phyloP scores from a whole-genome alignment of 164 flowering plant genomes.

The Chloranthus sessilifolius region DNA sequence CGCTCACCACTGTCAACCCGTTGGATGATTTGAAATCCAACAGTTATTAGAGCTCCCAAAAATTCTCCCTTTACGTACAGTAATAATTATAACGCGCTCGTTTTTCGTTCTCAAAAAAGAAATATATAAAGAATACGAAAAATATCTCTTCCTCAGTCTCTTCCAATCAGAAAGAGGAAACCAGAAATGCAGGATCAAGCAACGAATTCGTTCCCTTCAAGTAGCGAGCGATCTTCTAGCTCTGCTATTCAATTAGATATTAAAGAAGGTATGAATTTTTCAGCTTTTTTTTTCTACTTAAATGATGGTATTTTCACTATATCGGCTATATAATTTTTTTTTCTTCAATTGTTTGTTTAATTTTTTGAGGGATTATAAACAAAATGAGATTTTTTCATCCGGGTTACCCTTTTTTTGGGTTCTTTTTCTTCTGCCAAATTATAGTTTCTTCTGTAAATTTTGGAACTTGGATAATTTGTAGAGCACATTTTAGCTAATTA shows the following conservation, averaged over 20 bases:
- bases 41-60: conserved; percentile 20
- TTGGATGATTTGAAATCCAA: conserved; percentile 35
- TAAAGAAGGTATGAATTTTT: conserved; percentile 60
- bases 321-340: too few species aligned
- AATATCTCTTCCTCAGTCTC: conserved; percentile 11
- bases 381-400: neutral
- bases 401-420: neutral
- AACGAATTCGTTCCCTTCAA: conserved; percentile 75
- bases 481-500: too few species aligned
- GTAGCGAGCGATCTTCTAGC: conserved; percentile 94
- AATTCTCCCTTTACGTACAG: conserved; percentile 3
- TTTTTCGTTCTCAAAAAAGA: conserved; percentile 15
- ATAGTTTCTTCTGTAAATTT: neutral
- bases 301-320: conserved; percentile 5
- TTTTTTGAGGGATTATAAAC: neutral
- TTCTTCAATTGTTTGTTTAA: too few species aligned
- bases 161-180: neutral
- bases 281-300: neutral
- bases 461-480: too few species aligned
- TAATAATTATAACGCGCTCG: conserved; percentile 48
- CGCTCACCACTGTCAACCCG: conserved; percentile 29
- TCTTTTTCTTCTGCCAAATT: neutral
- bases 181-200: conserved; percentile 77
- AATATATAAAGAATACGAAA: too few species aligned
- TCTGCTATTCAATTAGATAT: conserved; percentile 75